Evolutionary conservation across 208 protist species (phyloP), one percentile per base, ranked within the genome.

Genomic region (Wallacemonas sp.): DNA sequence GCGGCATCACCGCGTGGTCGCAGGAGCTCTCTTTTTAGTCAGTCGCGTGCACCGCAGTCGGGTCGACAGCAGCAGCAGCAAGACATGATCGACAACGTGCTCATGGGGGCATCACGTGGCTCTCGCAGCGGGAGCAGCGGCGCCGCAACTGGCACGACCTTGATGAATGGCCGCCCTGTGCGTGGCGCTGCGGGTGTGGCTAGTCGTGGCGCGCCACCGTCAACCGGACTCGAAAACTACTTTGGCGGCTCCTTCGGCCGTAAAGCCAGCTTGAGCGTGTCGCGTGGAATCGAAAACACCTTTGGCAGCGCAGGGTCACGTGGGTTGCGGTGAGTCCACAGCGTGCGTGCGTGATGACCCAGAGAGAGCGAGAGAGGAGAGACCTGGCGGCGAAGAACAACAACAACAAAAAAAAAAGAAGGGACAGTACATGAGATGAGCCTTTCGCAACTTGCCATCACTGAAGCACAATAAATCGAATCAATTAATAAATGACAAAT

Each of bases 261-360:
- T 5, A 39, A 60, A 58, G 21, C 36, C 1, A 67, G 58, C 17
- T 31, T 44, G 30, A 42, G 34, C 15, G 47, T 31, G 3, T 58
- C 51, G 14, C 51, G 51, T 6, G 55, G 55, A n/a, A 38, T 60
- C 12, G 39, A 68, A 30, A 68, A 68, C 26, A 56, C 51, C 21
- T 68, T 55, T 44, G 19, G 51, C 17, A 49, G 45, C 41, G 36
- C 36, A 41, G 45, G 51, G 14, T 55, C 45, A 24, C 30, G 44
- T 30, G 45, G 26, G 11, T 14, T 36, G 14, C 26, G 65, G n/a
- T n/a, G n/a, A n/a, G n/a, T n/a, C n/a, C n/a, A n/a, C n/a, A n/a
- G n/a, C n/a, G n/a, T n/a, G n/a, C n/a, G n/a, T n/a, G n/a, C n/a
- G n/a, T n/a, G n/a, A n/a, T n/a, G n/a, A n/a, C n/a, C n/a, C n/a